phyloP scores from a whole-genome alignment of 2,329 filamentous ascomycete species.

The Fusarium subtropicale region DNA sequence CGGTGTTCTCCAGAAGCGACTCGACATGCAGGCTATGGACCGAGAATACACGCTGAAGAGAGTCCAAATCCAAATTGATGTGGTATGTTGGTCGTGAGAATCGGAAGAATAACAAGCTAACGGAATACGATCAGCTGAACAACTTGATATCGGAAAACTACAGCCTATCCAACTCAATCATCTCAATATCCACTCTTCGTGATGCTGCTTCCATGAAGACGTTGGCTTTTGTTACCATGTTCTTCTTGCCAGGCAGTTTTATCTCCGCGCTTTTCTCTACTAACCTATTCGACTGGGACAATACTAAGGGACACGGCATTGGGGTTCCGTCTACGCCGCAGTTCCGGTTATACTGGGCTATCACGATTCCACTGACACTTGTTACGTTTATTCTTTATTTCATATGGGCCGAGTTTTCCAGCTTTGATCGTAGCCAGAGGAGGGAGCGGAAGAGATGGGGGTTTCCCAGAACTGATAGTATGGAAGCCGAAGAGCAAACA shows the following conservation, averaged over 20 bases:
- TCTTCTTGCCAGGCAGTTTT: conserved; percentile 58
- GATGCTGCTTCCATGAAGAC: conserved; percentile 60
- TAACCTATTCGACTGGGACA: conserved; percentile 51
- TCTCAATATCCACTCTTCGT: conserved; percentile 53
- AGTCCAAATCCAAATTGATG: conserved; percentile 55
- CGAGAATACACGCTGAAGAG: conserved; percentile 53
- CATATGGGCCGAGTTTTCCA: conserved; percentile 50
- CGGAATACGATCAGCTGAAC: conserved; percentile 48
- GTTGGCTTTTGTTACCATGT: conserved; percentile 57
- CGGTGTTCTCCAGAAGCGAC: conserved; percentile 48
- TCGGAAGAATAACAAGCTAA: conserved; percentile 1
- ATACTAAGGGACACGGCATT: conserved; percentile 45
- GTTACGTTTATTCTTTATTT: conserved; percentile 53
- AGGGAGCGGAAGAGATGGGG: conserved; percentile 32
- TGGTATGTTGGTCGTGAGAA: conserved; percentile 44
- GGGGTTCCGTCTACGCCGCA: conserved; percentile 51
- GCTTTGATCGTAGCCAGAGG: conserved; percentile 37
- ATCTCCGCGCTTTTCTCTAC: conserved; percentile 57
- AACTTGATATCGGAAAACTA: conserved; percentile 55
- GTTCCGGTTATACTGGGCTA: conserved; percentile 56
- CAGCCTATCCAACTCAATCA: conserved; percentile 51
- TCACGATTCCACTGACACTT: conserved; percentile 55
- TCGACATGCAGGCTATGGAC: conserved; percentile 54
- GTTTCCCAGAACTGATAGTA: conserved; percentile 29
- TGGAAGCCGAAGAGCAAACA: conserved; percentile 19